Conservation (phyloP, 257 asterid genomes). For the Cynanchum wilfordii region DNA sequence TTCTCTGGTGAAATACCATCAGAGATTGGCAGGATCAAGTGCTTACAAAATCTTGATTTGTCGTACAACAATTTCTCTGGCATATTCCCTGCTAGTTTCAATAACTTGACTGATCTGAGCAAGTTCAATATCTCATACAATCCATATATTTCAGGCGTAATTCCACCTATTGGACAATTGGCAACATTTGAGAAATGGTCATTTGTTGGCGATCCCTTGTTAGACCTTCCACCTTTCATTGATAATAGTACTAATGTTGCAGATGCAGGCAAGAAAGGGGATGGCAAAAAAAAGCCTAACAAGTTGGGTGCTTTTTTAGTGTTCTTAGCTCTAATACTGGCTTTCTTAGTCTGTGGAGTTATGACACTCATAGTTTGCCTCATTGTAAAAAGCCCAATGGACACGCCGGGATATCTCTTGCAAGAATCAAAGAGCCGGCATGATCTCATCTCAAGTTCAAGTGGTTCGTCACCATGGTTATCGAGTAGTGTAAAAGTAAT, state of each 20-base stretch:
- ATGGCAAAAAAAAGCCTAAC: slow-evolving; percentile 15
- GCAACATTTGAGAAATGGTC: slow-evolving; percentile 74
- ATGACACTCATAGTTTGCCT: slow-evolving; percentile 53
- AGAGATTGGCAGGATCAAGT: slow-evolving; percentile 57
- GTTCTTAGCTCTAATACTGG: slow-evolving; percentile 43
- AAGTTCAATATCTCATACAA: slow-evolving; percentile 90
- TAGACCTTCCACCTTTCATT: slow-evolving; percentile 63
- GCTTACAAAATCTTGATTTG: slow-evolving; percentile 71
- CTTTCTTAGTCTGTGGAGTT: slow-evolving; percentile 53
- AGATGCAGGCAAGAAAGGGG: slow-evolving; percentile 2
- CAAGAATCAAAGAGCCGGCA: slow-evolving; percentile 42
- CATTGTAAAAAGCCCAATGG: slow-evolving; percentile 43
- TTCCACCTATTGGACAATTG: slow-evolving; percentile 68
- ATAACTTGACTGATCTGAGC: slow-evolving; percentile 48
- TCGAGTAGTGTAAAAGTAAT: slow-evolving; percentile 61
- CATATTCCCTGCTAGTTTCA: slow-evolving; percentile 51
- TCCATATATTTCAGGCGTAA: slow-evolving; percentile 50
- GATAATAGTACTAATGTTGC: slow-evolving; percentile 25
- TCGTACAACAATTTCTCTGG: slow-evolving; percentile 80
- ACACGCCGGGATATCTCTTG: slow-evolving; percentile 36
- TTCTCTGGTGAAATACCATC: slow-evolving; percentile 63
- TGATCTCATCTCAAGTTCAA: slow-evolving; percentile 46
- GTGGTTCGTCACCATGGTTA: slow-evolving; percentile 64
- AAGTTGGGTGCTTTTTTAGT: slow-evolving; percentile 39
- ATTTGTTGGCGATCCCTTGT: slow-evolving; percentile 60